Conservation (phyloP, 148 eudicot genomes). For the Pharnaceum exiguum region DNA sequence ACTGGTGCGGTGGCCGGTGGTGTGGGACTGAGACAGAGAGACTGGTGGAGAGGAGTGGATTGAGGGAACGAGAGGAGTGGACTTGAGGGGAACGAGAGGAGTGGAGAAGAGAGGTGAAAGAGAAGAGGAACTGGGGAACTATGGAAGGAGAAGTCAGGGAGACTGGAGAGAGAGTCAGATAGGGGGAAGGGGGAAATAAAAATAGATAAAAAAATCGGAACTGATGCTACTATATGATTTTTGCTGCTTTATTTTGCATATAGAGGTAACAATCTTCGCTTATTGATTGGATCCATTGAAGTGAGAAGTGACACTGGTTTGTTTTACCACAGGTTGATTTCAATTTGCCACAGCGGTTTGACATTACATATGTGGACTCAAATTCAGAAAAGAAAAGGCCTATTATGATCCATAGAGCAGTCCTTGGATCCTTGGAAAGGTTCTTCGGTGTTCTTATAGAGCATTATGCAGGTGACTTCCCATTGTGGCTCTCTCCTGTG, state of each 20-base stretch:
- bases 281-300: background rate
- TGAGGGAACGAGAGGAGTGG: too few species aligned
- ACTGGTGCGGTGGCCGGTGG: too few species aligned
- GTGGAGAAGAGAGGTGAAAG: too few species aligned
- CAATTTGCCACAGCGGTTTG: constrained; percentile 91
- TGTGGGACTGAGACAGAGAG: too few species aligned
- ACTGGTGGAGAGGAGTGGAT: too few species aligned
- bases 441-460: constrained; percentile 98
- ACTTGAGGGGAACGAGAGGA: too few species aligned
- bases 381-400: constrained; percentile 83
- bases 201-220: too few species aligned
- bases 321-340: constrained; percentile 77
- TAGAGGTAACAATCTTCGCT: background rate
- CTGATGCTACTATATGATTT: too few species aligned
- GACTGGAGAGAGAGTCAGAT: too few species aligned
- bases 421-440: constrained; percentile 95
- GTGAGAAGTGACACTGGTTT: background rate
- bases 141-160: too few species aligned
- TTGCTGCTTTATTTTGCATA: background rate
- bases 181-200: too few species aligned
- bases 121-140: too few species aligned
- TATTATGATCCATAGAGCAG: constrained; percentile 96
- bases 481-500: constrained; percentile 90
- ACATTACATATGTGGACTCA: constrained; percentile 88
- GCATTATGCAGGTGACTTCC: constrained; percentile 98